Percentiles rank a stretch among this genome's conserved stretches.
These are phyloP conservation scores for Paraconiothyrium brasiliense DNA, from an alignment of 2,329 filamentous ascomycete genomes.

Conservation along the genomic window DNA sequence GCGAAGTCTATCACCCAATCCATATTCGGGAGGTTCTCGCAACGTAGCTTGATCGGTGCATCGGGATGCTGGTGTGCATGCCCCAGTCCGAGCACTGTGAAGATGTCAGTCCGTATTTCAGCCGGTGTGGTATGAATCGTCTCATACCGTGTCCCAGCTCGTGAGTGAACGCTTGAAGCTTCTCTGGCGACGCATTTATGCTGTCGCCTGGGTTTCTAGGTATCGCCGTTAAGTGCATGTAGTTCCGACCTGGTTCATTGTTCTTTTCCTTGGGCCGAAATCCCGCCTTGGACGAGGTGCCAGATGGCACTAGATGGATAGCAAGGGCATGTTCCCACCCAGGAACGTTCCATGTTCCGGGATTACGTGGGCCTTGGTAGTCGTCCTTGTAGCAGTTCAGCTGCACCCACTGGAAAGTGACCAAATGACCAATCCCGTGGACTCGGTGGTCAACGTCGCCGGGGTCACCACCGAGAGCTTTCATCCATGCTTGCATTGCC, in stretches of 20 bases:
- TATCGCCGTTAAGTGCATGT: too few relatives aligned
- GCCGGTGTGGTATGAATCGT: neutral
- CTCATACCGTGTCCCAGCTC: constrained; percentile 2
- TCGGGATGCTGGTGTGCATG: constrained; percentile 1
- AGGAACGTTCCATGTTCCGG: constrained; percentile 2
- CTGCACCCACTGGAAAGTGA: neutral
- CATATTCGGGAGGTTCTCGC: neutral
- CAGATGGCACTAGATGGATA: neutral
- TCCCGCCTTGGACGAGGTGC: too few relatives aligned
- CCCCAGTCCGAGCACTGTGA: neutral
- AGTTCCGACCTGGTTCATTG: neutral
- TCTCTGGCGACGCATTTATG: neutral
- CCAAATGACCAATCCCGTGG: neutral
- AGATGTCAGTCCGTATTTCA: neutral
- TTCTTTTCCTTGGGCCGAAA: too few relatives aligned
- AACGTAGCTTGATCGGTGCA: neutral
- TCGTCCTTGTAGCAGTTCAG: neutral
- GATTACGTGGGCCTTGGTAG: neutral
- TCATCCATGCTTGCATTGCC: neutral
- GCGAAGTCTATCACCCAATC: neutral
- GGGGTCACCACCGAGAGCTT: neutral
- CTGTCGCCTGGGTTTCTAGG: too few relatives aligned
- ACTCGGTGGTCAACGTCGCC: too few relatives aligned
- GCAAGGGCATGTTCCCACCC: neutral
- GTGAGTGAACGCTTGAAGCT: neutral